These are phyloP conservation scores for Plectranthus barbatus DNA, from an alignment of 257 asterid genomes.

Conservation along the genomic window DNA sequence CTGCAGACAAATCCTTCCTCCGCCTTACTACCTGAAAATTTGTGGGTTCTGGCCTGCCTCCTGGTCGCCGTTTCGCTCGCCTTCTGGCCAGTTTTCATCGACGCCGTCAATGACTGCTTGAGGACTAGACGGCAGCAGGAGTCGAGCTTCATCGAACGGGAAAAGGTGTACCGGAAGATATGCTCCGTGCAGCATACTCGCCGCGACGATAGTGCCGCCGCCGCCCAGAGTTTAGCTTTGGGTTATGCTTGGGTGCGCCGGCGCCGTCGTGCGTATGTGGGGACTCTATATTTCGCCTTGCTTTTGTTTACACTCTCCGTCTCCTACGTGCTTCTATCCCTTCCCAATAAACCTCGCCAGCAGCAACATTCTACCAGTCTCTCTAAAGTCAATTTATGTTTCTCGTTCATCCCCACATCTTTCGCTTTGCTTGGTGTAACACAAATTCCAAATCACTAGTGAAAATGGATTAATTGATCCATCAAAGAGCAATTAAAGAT, in stretches of 20 bases:
- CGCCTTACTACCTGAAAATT: neutral
- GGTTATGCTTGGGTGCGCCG: neutral
- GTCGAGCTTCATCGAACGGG: neutral
- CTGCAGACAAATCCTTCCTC: neutral
- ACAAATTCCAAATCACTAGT: too few species aligned
- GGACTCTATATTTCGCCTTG: neutral
- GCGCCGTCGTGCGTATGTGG: neutral
- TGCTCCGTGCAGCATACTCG: neutral
- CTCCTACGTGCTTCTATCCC: neutral
- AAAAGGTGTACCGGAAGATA: neutral
- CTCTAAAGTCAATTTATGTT: too few species aligned
- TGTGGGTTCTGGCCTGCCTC: neutral
- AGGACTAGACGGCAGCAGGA: neutral
- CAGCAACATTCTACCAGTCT: too few species aligned
- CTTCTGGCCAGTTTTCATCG: neutral
- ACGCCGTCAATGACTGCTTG: neutral
- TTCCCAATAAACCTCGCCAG: too few species aligned
- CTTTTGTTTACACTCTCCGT: neutral
- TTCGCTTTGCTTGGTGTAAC: too few species aligned
- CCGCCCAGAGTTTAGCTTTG: neutral
- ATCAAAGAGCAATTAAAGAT: too few species aligned
- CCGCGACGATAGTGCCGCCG: neutral
- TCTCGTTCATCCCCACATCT: too few species aligned
- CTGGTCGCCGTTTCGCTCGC: neutral
- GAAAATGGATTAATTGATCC: too few species aligned